Conservation (phyloP, 2,329 filamentous ascomycete species). For the Xylaria sp. region DNA sequence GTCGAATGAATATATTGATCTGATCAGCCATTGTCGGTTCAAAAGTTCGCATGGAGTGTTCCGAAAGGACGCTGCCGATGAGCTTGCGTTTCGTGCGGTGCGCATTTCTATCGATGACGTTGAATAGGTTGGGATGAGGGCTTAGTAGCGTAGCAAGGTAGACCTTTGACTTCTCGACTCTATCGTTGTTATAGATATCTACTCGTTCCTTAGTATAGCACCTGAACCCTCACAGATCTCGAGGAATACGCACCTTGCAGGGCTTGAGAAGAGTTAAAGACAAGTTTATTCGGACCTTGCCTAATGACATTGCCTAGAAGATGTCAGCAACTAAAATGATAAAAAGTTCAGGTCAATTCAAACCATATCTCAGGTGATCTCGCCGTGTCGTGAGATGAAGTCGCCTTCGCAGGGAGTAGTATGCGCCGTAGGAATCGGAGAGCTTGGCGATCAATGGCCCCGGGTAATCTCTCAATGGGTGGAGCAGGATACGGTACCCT, state of each 20-base stretch:
- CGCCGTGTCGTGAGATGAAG: slow-evolving; percentile 21
- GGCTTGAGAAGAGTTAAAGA: slow-evolving; percentile 1
- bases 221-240: too few relatives aligned
- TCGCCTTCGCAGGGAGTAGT: slow-evolving; percentile 11
- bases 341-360: too few relatives aligned
- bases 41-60: not conserved
- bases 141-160: slow-evolving; percentile 24
- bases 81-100: not conserved
- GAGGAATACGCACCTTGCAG: not conserved
- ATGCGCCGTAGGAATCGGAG: slow-evolving; percentile 23
- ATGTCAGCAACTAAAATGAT: too few relatives aligned
- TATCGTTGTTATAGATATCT: slow-evolving; percentile 38
- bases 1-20: not conserved
- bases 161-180: slow-evolving; percentile 25
- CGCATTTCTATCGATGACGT: not conserved
- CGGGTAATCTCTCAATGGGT: slow-evolving; percentile 22
- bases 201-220: too few relatives aligned
- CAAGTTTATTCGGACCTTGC: not conserved
- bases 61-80: not conserved
- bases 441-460: slow-evolving; percentile 21
- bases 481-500: slow-evolving; percentile 17
- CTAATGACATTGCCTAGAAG: slow-evolving; percentile 17
- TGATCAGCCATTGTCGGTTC: not conserved
- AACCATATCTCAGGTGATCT: slow-evolving; percentile 26
- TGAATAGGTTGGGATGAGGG: too few relatives aligned